Base-by-base conservation (phyloP, 805 yeast genomes). In the Saturnispora halmiae region DNA sequence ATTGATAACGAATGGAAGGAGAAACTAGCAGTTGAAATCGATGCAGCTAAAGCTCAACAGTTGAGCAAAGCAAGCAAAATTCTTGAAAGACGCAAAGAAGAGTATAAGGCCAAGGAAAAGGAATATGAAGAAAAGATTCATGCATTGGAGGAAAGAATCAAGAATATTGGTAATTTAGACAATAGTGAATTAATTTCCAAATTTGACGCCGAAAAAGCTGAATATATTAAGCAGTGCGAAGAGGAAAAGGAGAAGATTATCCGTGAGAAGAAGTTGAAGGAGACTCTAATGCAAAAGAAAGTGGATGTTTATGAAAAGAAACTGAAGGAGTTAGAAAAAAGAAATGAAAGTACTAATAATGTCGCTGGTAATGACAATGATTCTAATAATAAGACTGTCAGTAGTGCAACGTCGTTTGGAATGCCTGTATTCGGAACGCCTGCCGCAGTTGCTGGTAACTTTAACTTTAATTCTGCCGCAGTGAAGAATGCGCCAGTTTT, bases 191-290 rank as follows among this genome's bases (percentile, higher is more conserved):
- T 42, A 1, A 38, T 29, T 7, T 34, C 30, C n/a, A 34, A 41
- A 18, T 46, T 43, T 27, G 51, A 49, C 20, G 42, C 43, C 26
- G 49, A 49, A 31, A 51, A 52, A 30, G 44, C 46, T 9, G 51
- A 52, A 20, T 44, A 48, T 6, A 46, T 38, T 41, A 48, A 43
- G 37, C 44, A 38, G 46, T 47, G 54, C 33, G 56, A 53, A 21
- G 41, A 43, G 19, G 59, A 52, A 42, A 56, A 57, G 57, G 53
- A 63, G 46, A 64, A 25, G 70, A 66, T 34, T 67, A 72, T 3
- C 37, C 73, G 75, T 53, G 77, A 77, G 51, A 70, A 69, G 36
- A 80, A 73, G 44, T 70, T 81, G 56, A 72, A 77, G 49, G 67
- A 70, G 42, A 72, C 68, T 44, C 69, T 80, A 56, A 62, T 75